Evolutionary conservation across 2,329 filamentous ascomycete genomes (phyloP).

Genomic region (Claviceps humidiphila): DNA sequence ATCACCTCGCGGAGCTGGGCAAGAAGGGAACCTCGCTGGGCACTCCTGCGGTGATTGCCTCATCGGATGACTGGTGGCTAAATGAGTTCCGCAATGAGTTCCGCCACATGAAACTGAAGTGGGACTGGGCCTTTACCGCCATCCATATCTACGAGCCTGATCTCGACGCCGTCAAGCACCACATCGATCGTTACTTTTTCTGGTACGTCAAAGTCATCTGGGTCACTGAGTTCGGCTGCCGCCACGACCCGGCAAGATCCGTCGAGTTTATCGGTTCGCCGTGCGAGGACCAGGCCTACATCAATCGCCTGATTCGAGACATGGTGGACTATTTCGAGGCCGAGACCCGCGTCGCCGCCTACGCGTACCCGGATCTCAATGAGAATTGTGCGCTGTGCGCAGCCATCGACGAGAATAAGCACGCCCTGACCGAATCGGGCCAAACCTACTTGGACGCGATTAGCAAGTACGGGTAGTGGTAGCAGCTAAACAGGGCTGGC

Average conservation of each 20-base stretch:
- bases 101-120: background rate
- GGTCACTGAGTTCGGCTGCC: background rate
- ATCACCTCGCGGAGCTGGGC: background rate
- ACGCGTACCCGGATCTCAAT: background rate
- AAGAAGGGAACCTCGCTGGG: background rate
- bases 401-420: background rate
- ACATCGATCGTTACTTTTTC: background rate
- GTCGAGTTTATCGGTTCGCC: background rate
- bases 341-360: background rate
- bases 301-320: background rate
- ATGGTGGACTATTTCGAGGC: background rate
- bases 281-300: background rate
- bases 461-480: background rate
- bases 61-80: background rate
- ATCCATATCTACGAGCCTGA: background rate
- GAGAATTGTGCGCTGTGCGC: background rate
- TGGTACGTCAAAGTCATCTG: background rate
- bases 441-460: background rate
- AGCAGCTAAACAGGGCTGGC: too few relatives aligned
- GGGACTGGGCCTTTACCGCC: background rate
- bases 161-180: background rate
- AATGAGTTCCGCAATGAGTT: background rate
- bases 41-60: background rate
- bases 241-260: background rate
- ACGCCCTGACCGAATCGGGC: background rate